Conservation (phyloP, 192 early-diverging fungal genomes). For the Umbelopsis sp. region DNA sequence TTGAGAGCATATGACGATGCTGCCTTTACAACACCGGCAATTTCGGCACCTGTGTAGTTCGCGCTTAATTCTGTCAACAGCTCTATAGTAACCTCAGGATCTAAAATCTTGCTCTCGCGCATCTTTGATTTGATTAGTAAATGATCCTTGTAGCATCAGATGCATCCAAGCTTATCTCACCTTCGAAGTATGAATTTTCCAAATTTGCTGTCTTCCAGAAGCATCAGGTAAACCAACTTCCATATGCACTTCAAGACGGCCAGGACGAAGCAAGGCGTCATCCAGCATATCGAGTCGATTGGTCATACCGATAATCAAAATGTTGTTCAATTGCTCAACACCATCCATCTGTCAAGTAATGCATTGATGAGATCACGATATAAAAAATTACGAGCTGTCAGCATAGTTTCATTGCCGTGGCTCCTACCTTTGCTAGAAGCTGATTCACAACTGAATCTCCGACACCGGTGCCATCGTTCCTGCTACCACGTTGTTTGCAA, state of each 20-base stretch:
- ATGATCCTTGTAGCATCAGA: not conserved
- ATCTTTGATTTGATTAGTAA: constrained; percentile 53
- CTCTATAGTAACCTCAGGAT: constrained; percentile 75
- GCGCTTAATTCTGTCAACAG: constrained; percentile 90
- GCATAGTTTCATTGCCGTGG: not conserved
- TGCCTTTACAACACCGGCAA: constrained; percentile 88
- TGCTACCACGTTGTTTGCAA: constrained; percentile 95
- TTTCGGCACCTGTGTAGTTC: constrained; percentile 98
- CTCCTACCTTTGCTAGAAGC: constrained; percentile 81
- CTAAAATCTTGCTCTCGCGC: constrained; percentile 78
- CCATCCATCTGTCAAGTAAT: constrained; percentile 80
- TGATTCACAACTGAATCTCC: constrained; percentile 98
- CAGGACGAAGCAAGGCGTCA: constrained; percentile 94
- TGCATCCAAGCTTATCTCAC: constrained; percentile 36
- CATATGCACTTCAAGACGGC: constrained; percentile 95
- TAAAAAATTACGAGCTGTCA: not conserved
- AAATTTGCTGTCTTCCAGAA: constrained; percentile 87
- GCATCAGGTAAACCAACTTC: constrained; percentile 96
- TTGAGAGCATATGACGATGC: constrained; percentile 97
- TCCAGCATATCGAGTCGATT: constrained; percentile 98
- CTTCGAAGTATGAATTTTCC: constrained; percentile 93
- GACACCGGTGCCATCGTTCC: constrained; percentile 90
- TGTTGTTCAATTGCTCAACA: constrained; percentile 98
- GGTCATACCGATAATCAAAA: constrained; percentile 98
- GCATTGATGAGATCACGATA: not conserved